Percentiles rank a stretch among this genome's conserved stretches.
phyloP scores from a whole-genome alignment of 257 asterid species.

The Plantago ovata region DNA sequence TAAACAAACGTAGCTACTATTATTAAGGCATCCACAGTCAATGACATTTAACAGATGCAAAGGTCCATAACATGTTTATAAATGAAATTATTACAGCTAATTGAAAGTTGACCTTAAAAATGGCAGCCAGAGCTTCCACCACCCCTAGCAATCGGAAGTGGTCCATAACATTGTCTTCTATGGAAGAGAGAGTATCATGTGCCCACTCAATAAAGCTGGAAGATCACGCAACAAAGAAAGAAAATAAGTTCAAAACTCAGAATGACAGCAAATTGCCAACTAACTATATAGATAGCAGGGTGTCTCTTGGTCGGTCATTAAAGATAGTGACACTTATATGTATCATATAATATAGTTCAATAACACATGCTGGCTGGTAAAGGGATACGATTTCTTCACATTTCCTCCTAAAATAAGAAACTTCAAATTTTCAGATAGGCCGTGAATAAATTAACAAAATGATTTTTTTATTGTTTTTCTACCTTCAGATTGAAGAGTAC shows the following conservation, averaged over 20 bases:
- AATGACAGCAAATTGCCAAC: conserved; percentile 2
- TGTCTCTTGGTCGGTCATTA: conserved; percentile 2
- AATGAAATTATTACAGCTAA: conserved; percentile 5
- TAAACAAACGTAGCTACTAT: too few relatives aligned
- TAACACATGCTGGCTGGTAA: too few relatives aligned
- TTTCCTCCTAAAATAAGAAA: too few relatives aligned
- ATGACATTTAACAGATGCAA: not conserved
- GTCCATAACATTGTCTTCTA: conserved; percentile 49
- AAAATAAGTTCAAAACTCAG: conserved; percentile 23
- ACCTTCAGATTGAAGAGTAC: too few relatives aligned
- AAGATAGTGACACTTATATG: too few relatives aligned
- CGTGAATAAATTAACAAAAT: too few relatives aligned
- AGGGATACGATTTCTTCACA: too few relatives aligned
- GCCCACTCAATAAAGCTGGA: conserved; percentile 88
- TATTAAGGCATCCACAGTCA: too few relatives aligned
- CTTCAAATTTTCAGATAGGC: too few relatives aligned
- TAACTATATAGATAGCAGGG: not conserved
- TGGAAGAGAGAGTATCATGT: conserved; percentile 55
- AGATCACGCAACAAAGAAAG: conserved; percentile 25
- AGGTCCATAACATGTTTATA: conserved; percentile 11
- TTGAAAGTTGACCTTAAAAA: conserved; percentile 60
- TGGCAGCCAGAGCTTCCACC: conserved; percentile 82
- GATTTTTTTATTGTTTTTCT: too few relatives aligned
- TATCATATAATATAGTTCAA: too few relatives aligned
- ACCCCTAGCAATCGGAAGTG: conserved; percentile 79